Evolutionary conservation across 768 basidiomycete species (phyloP).

Genomic region (Antrodiella citrinella): DNA sequence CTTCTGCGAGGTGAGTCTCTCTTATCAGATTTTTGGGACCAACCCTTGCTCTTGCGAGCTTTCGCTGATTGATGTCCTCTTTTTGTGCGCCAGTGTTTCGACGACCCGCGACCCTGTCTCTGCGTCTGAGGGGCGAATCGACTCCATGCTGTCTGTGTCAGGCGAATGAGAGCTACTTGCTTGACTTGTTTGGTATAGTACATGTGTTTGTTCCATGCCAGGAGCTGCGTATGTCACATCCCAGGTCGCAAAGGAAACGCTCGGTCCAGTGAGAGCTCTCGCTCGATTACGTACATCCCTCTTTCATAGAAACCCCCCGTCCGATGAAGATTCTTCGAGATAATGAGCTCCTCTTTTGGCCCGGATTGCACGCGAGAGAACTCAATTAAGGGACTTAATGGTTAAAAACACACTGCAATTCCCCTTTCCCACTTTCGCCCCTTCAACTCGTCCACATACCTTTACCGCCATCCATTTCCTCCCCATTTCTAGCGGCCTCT

Average conservation of each 20-base stretch:
- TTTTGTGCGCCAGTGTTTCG: neutral
- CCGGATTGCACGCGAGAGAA: slow-evolving; percentile 58
- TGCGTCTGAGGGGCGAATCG: neutral
- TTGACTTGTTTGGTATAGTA: neutral
- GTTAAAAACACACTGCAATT: slow-evolving; percentile 66
- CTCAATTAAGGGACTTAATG: slow-evolving; percentile 60
- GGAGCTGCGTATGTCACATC: neutral
- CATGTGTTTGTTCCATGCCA: neutral
- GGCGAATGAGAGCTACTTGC: too few species aligned
- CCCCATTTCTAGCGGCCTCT: slow-evolving; percentile 13
- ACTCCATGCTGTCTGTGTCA: neutral
- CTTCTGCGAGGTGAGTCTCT: too few species aligned
- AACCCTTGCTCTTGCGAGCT: neutral
- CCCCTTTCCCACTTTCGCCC: slow-evolving; percentile 53
- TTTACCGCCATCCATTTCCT: slow-evolving; percentile 9
- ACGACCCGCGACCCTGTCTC: neutral
- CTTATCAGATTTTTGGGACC: neutral
- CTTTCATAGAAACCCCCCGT: slow-evolving; percentile 9
- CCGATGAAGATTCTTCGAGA: slow-evolving; percentile 19
- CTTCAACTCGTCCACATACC: slow-evolving; percentile 30
- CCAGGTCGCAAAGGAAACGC: neutral
- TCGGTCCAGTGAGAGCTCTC: neutral
- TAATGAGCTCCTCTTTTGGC: slow-evolving; percentile 49
- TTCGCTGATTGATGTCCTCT: neutral
- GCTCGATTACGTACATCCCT: slow-evolving; percentile 46